Evolutionary conservation across 805 yeast genomes (phyloP).

Genomic region (Suhomyces sp.): DNA sequence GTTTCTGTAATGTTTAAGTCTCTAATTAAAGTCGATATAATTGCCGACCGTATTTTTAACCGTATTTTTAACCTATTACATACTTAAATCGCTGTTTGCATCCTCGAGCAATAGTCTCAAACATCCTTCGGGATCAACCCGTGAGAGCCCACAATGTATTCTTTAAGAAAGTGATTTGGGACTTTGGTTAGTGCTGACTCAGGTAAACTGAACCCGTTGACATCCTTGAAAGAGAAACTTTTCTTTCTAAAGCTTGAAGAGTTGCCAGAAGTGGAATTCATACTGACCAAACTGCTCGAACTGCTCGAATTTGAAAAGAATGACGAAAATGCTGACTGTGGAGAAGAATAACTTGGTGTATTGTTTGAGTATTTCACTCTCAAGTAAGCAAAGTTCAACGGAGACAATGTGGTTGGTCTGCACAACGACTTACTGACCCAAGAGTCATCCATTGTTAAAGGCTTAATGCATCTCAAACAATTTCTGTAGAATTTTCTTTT

Average conservation of each 20-base stretch:
- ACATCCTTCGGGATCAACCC: slow-evolving; percentile 33
- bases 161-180: slow-evolving; percentile 35
- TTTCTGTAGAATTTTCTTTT: slow-evolving; percentile 47
- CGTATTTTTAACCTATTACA: too few species aligned
- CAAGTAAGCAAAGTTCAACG: slow-evolving; percentile 21
- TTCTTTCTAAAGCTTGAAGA: slow-evolving; percentile 10
- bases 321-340: slow-evolving; percentile 3
- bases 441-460: slow-evolving; percentile 49
- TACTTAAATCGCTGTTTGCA: too few species aligned
- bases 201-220: slow-evolving; percentile 18
- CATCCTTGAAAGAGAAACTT: slow-evolving; percentile 18
- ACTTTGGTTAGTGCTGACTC: slow-evolving; percentile 27
- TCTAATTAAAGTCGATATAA: too few species aligned
- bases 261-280: slow-evolving; percentile 10
- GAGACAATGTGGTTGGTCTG: slow-evolving; percentile 31
- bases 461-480: slow-evolving; percentile 56
- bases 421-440: slow-evolving; percentile 53
- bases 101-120: too few species aligned
- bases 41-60: too few species aligned
- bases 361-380: slow-evolving; percentile 14
- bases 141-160: slow-evolving; percentile 36
- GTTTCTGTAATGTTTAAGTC: too few species aligned
- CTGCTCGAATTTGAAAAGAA: slow-evolving; percentile 14
- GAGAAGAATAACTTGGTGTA: not conserved
- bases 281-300: slow-evolving; percentile 17